Percentiles rank a stretch among this genome's conserved stretches.
Conservation (phyloP, 1,284 basidiomycete species). For the Tylopilus sp. region DNA sequence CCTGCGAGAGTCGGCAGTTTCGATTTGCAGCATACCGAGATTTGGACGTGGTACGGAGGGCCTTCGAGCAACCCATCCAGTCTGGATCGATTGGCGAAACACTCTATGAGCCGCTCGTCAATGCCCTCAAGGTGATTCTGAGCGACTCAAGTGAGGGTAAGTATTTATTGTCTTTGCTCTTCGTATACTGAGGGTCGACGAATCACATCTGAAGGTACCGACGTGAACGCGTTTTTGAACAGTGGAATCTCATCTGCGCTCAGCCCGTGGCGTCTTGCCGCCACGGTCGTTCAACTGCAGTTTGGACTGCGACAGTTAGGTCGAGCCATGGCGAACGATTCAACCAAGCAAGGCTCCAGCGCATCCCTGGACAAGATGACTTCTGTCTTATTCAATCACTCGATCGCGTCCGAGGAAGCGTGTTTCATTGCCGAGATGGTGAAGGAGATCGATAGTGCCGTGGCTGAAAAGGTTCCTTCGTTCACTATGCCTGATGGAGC, state of each 20-base stretch:
- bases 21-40: slow-evolving; percentile 68
- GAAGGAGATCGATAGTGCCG: slow-evolving; percentile 56
- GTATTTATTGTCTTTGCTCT: not conserved
- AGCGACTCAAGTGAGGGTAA: slow-evolving; percentile 49
- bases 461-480: slow-evolving; percentile 57
- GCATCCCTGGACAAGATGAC: slow-evolving; percentile 59
- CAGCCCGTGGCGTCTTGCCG: slow-evolving; percentile 76
- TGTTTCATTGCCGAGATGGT: slow-evolving; percentile 76
- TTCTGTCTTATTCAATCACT: slow-evolving; percentile 61
- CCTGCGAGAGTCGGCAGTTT: slow-evolving; percentile 61
- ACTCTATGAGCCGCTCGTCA: slow-evolving; percentile 59
- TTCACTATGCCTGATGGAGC: not conserved
- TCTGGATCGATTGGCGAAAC: slow-evolving; percentile 46
- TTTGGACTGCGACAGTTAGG: slow-evolving; percentile 68
- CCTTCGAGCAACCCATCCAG: slow-evolving; percentile 61
- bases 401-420: slow-evolving; percentile 68
- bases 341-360: slow-evolving; percentile 48
- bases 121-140: slow-evolving; percentile 57
- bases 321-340: slow-evolving; percentile 54
- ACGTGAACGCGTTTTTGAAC: slow-evolving; percentile 48
- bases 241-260: slow-evolving; percentile 61
- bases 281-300: slow-evolving; percentile 71
- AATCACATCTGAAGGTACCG: slow-evolving; percentile 29
- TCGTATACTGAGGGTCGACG: not conserved
- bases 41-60: slow-evolving; percentile 58